Base-by-base conservation (phyloP, 805 yeast genomes). In the Blastobotrys terrestris region DNA sequence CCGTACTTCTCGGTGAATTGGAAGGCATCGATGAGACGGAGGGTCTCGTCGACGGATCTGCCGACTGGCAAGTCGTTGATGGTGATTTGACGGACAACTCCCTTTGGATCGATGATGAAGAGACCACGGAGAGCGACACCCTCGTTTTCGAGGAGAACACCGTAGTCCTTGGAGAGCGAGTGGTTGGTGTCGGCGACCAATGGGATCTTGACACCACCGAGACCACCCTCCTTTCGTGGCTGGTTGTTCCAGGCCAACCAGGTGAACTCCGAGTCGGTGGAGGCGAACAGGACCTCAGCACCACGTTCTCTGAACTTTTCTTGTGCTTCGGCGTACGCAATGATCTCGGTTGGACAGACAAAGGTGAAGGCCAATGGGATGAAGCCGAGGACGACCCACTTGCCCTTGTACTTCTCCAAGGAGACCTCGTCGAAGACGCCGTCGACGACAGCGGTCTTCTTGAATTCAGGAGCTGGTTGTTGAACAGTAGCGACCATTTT, bases 61-160 rank as follows among this genome's bases (percentile, higher is more conserved):
- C 99, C 99, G 64, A 94, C 99, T 73, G 99, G 97, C 73, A 92
- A 85, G 76, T 94, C 98, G 81, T 94, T 94, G 81, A 94, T 80
- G 77, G 98, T 92, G 77, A 86, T 79, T 80, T 94, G 99, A 85
- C 98, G 89, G 67, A 94, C 81, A 65, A 73, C 73, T 67, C 97
- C 97, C 75, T 85, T 80, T 72, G 98, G 98, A 79, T 94, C 98
- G 67, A 94, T 94, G 76, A 94, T 76, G 80, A 94, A 94, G 76
- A 92, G 85, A 75, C 99, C 99, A 83, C 99, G 90, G 72, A 92
- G 82, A 65, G 96, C 96, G 67, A 94, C 74, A 77, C 99, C 99
- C 68, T 81, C 97, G 62, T 94, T 98, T 80, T 86, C 95, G 59
- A 94, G 76, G 71, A 94, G 83, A 58, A 94, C 99, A 81, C 97